These are phyloP conservation scores for Termitomyces bulborhizus DNA, from an alignment of 768 basidiomycete species.

Conservation along the genomic window DNA sequence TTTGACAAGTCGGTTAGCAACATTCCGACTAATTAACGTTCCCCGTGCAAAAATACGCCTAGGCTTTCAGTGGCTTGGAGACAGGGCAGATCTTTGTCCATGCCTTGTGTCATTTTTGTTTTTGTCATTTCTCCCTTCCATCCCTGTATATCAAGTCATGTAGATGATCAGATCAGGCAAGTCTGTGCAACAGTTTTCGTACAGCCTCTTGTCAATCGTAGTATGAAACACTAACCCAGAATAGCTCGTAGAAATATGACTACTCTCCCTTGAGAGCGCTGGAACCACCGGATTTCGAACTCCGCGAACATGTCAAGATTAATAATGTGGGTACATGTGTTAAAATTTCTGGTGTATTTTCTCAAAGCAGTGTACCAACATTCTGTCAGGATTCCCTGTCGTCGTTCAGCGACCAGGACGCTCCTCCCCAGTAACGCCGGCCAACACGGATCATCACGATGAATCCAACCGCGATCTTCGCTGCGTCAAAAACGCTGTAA, in stretches of 20 bases:
- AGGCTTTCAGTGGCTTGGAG: not conserved
- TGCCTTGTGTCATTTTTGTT: not conserved
- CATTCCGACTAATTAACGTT: not conserved
- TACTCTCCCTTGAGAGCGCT: not conserved
- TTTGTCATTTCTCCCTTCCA: not conserved
- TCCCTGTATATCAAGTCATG: not conserved
- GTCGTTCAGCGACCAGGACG: conserved; percentile 21
- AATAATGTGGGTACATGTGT: not conserved
- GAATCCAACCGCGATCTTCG: conserved; percentile 40
- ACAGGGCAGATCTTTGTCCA: not conserved
- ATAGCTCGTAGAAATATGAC: not conserved
- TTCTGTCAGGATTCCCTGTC: not conserved
- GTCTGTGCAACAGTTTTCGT: not conserved
- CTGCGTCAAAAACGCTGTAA: conserved; percentile 60
- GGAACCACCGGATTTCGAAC: not conserved
- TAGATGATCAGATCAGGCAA: conserved; percentile 7
- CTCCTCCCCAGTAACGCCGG: conserved; percentile 42
- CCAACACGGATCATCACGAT: conserved; percentile 43
- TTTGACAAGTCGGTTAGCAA: not conserved
- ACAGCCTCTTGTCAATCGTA: not conserved
- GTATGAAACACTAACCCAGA: not conserved
- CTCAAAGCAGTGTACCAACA: not conserved
- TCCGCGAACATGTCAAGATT: conserved; percentile 5
- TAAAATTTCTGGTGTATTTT: not conserved
- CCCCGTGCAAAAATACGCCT: not conserved